Evolutionary conservation across 1,284 basidiomycete species (phyloP), one percentile per base, ranked within the genome.

Genomic region (Ganoderma resinaceum): DNA sequence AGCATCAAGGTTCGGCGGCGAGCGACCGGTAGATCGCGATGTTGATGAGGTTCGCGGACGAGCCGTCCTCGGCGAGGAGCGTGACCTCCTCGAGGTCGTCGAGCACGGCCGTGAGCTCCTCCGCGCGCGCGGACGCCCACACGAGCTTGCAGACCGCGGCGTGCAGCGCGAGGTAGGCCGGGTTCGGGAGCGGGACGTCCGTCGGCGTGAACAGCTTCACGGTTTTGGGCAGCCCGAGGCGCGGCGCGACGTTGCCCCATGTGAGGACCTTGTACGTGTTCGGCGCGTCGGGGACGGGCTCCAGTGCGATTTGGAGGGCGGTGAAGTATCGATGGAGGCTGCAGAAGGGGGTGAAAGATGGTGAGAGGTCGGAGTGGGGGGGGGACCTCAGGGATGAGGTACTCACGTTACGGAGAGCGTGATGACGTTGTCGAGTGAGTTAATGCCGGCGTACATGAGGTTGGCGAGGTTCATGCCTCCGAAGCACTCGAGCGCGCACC

Each of bases 301-400:
- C 67, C 14, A 72, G 66, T 7, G 66, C 70, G 61, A 72, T 61
- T 63, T 72, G 70, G 57, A 72, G 67, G 52, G 69, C 70, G 38
- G 70, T 72, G 68, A 72, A 72, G 55, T 72, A 72, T 37, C 70
- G 70, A 46, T 72, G 66, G 7, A 72, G 63, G 29, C 70, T 72
- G 60, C 3, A 23, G 18, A 18, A 23, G 14, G 20, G 23, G n/a
- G 29, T 52, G 46, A 6, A 20, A 35, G 31, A 35, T 4, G 55
- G 8, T 35, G 9, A 57, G 35, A 11, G 14, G 38, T 49, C 3
- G 11, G 14, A 2, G 2, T 18, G n/a, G 9, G 3, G 11, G 14
- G 46, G 29, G 6, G 35, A 29, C 7, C 5, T 14, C 14, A 14
- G 26, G 35, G 26, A 42, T 16, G 43, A 53, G 12, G 33, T 14